Base-by-base conservation (phyloP, 352 stramenopile genomes). In the Globisporangium carolinianum region DNA sequence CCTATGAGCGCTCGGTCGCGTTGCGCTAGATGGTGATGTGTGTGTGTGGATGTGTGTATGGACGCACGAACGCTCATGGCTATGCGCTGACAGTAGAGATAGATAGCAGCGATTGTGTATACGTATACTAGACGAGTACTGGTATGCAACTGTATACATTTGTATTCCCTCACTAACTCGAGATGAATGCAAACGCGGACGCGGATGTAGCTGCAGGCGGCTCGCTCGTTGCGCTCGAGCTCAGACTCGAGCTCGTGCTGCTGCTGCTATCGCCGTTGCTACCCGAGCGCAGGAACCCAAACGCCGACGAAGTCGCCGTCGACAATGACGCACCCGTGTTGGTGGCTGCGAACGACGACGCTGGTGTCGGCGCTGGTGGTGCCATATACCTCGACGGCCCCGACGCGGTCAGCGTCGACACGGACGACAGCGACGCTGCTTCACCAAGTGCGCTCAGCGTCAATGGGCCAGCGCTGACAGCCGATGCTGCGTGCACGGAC, bases 161-260 rank as follows among this genome's bases (percentile, higher is more conserved):
- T 24, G 24, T 24, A 24, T 24, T 24, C 24, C 24, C 24, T 24
- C 24, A 24, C 24, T 24, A 24, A 52, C 72, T 80, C 6, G 68
- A 83, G 41, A 86, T 86, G 60, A 86, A 86, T 8, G 73, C 79
- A 49, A 86, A 86, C 65, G 80, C 77, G 43, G 76, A 86, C 11
- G 72, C 47, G 3, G 67, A 51, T 17, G 66, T 60, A 42, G 53
- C 14, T 35, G 50, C 47, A 6, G 47, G 54, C 15, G 58, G 6
- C 17, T 71, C 68, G 6, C 59, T 64, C 18, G 66, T 59, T 2
- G 75, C 60, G 3, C 68, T 69, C 2, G 71, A 57, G 15, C 24
- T 24, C 24, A 24, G 24, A 24, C 24, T 49, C 15, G 17, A 49
- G 45, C 45, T 49, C 45, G 45, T 49, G 15, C 15, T 49, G 45